Conservation (phyloP, 2,329 filamentous ascomycete genomes). For the Monosporascus sp. region DNA sequence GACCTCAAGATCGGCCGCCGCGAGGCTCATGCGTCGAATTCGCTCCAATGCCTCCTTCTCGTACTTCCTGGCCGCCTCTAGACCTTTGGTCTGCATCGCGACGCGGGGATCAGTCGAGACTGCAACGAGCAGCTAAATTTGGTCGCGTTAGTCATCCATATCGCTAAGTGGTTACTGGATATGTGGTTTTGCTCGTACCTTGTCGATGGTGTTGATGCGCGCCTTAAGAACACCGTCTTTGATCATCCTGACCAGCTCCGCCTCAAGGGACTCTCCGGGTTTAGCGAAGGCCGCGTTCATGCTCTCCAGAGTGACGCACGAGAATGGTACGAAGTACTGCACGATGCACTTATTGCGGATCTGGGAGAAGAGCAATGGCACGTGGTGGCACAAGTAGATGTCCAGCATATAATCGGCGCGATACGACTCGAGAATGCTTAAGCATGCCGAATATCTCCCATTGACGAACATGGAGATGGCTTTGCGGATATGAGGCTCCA, state of each 20-base stretch:
- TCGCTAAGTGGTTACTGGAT: too few relatives aligned
- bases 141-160: slow-evolving; percentile 7
- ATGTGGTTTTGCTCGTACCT: slow-evolving; percentile 36
- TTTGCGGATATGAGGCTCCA: slow-evolving; percentile 89
- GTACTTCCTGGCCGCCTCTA: slow-evolving; percentile 65
- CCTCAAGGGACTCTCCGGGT: slow-evolving; percentile 57
- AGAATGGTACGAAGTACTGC: slow-evolving; percentile 89
- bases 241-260: slow-evolving; percentile 77
- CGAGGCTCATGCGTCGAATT: slow-evolving; percentile 70
- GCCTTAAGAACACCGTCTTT: slow-evolving; percentile 65
- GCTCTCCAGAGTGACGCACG: slow-evolving; percentile 73
- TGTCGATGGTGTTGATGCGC: slow-evolving; percentile 78
- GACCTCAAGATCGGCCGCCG: slow-evolving; percentile 71
- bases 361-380: slow-evolving; percentile 62
- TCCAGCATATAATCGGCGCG: slow-evolving; percentile 86
- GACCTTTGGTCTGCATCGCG: slow-evolving; percentile 63
- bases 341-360: slow-evolving; percentile 90
- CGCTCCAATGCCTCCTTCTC: slow-evolving; percentile 71
- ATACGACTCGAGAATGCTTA: slow-evolving; percentile 77
- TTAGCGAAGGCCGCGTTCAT: slow-evolving; percentile 72
- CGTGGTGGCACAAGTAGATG: slow-evolving; percentile 72
- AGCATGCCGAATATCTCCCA: slow-evolving; percentile 80
- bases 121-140: slow-evolving; percentile 62
- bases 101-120: slow-evolving; percentile 61
- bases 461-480: slow-evolving; percentile 86